These are phyloP conservation scores for Hyphopichia burtonii DNA, from an alignment of 1,139 yeast genomes.

Conservation along the genomic window DNA sequence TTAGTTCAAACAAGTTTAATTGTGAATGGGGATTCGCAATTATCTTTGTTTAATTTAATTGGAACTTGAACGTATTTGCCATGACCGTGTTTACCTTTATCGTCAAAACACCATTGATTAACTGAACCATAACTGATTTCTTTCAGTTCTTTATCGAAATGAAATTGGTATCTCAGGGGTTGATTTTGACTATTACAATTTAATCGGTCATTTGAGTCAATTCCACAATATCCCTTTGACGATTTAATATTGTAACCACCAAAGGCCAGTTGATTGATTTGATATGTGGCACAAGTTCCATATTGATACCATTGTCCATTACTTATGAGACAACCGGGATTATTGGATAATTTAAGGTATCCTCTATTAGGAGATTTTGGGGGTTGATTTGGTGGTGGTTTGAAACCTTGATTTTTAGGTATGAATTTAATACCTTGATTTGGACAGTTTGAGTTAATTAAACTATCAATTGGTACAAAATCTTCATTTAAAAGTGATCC, in stretches of 20 bases:
- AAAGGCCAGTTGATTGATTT: slow-evolving; percentile 50
- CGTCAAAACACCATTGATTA: slow-evolving; percentile 60
- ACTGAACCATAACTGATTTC: slow-evolving; percentile 64
- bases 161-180: slow-evolving; percentile 51
- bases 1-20: slow-evolving; percentile 7
- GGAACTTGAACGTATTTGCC: slow-evolving; percentile 27
- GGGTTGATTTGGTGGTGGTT: slow-evolving; percentile 32
- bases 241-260: slow-evolving; percentile 72
- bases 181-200: slow-evolving; percentile 31
- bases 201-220: slow-evolving; percentile 34
- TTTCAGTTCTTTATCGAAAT: slow-evolving; percentile 44
- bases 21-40: slow-evolving; percentile 19
- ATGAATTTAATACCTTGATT: slow-evolving; percentile 65
- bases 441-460: slow-evolving; percentile 63
- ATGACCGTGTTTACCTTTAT: slow-evolving; percentile 20
- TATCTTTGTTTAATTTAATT: slow-evolving; percentile 16
- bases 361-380: slow-evolving; percentile 30
- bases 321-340: slow-evolving; percentile 76
- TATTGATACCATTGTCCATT: slow-evolving; percentile 81
- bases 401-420: slow-evolving; percentile 57
- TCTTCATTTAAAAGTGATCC: slow-evolving; percentile 72
- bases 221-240: slow-evolving; percentile 72
- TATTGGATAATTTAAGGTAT: slow-evolving; percentile 52
- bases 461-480: slow-evolving; percentile 64
- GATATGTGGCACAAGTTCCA: slow-evolving; percentile 85